Conservation (phyloP, 331 rosid genomes). For the Stylosanthes scabra region DNA sequence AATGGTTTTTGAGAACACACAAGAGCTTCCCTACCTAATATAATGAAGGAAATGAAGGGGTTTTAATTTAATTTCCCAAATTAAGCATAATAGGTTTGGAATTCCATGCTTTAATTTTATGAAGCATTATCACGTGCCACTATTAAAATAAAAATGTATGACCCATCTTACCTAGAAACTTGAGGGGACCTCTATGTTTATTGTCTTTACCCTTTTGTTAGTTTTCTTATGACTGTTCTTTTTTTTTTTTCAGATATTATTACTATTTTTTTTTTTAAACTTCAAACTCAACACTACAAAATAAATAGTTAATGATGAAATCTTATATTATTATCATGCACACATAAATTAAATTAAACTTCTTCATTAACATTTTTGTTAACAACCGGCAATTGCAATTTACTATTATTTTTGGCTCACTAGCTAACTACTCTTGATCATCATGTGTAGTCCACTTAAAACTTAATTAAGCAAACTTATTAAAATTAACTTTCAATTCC, state of each 20-base stretch:
- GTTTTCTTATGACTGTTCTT: no score
- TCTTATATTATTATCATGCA: no score
- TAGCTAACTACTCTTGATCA: slow-evolving; percentile 25
- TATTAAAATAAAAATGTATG: slow-evolving; percentile 14
- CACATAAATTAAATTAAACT: no score
- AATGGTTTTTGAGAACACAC: neutral
- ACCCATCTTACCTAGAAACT: slow-evolving; percentile 35
- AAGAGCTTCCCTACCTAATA: slow-evolving; percentile 29
- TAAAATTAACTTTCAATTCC: slow-evolving; percentile 18
- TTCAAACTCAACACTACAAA: no score
- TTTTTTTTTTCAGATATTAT: no score
- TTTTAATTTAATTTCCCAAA: slow-evolving; percentile 48
- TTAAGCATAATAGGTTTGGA: slow-evolving; percentile 45
- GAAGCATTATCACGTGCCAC: slow-evolving; percentile 74
- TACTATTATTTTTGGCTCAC: slow-evolving; percentile 19
- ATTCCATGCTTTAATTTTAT: slow-evolving; percentile 45
- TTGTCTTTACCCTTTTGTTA: neutral
- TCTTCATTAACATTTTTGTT: slow-evolving; percentile 45
- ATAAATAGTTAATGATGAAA: no score
- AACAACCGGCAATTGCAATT: slow-evolving; percentile 64
- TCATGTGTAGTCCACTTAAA: slow-evolving; percentile 14
- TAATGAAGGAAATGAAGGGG: slow-evolving; percentile 23
- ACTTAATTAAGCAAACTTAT: slow-evolving; percentile 10
- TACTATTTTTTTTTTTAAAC: no score
- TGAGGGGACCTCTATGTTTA: slow-evolving; percentile 48